Base-by-base conservation (phyloP, 345 rosid genomes). In the Melaleuca alternifolia region DNA sequence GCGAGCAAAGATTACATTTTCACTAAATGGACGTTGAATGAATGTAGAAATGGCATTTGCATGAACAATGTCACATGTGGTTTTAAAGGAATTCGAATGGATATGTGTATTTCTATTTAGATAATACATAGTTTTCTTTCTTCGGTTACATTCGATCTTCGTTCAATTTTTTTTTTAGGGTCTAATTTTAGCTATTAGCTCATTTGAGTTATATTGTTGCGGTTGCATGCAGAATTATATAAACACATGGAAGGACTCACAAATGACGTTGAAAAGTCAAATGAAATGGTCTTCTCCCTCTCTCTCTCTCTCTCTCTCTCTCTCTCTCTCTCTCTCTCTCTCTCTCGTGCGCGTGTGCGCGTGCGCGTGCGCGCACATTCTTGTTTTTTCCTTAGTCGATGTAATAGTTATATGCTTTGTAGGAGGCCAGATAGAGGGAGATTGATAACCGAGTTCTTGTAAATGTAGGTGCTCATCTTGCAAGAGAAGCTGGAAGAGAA, bases 211-310 rank as follows among this genome's bases (percentile, higher is more conserved):
- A 71, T 71, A 71, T 71, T 71, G 79, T 71, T 46, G 79, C 16
- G 1, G 79, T 71, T 33, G 79, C 79, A 16, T 89, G 89, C 92
- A 95, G 98, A 92, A 84, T 89, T 95, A 20, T 91, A 89, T 90
- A 93, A 92, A 87, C 94, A 96, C 87, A 91, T 93, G 96, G 97
- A 94, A 75, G 93, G 93, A 41, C 89, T 97, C 88, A 91, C 97
- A 23, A 91, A 93, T 90, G 98, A 96, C 88, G 95, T 93, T 13
- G 99, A 96, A 92, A 93, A 94, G 89, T 95, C 99, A 84, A 95
- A 95, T 91, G 99, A 95, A 92, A 92, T 88, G 96, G 98, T 97
- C 57, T 87, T 2, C 24, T 16, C 54, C 6, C 54, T 52, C 54
- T 62, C 76, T 9, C 44, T 28, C 75, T 62, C 44, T 62, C n/a